Conservation (phyloP, 257 asterid genomes). For the Solanum peruvianum region DNA sequence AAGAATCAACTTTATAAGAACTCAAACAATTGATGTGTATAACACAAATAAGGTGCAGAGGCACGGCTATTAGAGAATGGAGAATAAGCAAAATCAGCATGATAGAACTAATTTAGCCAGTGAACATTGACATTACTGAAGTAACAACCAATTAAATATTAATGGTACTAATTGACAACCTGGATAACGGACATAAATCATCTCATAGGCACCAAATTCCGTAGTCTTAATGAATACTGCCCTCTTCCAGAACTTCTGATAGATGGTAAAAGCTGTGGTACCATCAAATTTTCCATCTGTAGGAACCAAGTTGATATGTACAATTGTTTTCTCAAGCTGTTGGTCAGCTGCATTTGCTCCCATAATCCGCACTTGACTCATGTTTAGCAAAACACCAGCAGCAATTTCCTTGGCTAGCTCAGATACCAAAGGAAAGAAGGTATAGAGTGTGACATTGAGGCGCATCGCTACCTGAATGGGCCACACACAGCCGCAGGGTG, state of each 20-base stretch:
- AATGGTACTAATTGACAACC: conserved; percentile 21
- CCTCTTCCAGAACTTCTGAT: conserved; percentile 66
- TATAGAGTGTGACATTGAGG: conserved; percentile 42
- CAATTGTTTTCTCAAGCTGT: conserved; percentile 57
- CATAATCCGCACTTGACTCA: conserved; percentile 73
- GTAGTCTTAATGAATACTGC: conserved; percentile 34
- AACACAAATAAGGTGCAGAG: neutral
- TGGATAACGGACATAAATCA: conserved; percentile 74
- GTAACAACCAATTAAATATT: neutral
- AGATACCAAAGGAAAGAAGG: conserved; percentile 58
- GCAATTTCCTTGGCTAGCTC: conserved; percentile 63
- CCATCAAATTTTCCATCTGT: conserved; percentile 31
- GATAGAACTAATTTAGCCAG: neutral
- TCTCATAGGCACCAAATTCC: conserved; percentile 57
- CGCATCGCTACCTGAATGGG: conserved; percentile 57
- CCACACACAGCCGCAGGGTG: conserved; percentile 76
- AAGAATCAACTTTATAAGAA: neutral
- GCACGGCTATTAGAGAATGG: neutral
- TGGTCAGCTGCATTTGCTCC: conserved; percentile 80
- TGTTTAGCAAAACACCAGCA: conserved; percentile 22
- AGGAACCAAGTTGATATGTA: conserved; percentile 68
- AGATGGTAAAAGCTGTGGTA: conserved; percentile 42
- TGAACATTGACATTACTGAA: neutral
- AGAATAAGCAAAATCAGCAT: neutral
- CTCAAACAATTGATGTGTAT: neutral